Evolutionary conservation across 225 moss, liverwort and hornwort species (phyloP), one percentile per base, ranked within the genome.

Genomic region (Ulota crispa): DNA sequence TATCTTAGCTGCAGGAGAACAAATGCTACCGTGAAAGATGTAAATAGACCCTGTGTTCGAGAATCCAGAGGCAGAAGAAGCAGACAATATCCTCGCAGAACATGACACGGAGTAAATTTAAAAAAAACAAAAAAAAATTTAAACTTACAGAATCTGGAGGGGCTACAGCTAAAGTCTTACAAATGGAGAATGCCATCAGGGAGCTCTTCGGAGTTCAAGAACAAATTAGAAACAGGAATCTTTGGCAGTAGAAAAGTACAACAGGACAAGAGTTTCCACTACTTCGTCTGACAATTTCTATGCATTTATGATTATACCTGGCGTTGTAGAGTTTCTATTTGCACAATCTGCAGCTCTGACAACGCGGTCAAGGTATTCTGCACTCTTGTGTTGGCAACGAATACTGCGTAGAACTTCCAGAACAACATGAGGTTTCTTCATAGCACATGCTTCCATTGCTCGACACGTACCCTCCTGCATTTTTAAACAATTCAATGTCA

Each of bases 391-490:
- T 9, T 83, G 82, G 54, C 68, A 79, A 43, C 84, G 61, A 57
- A 90, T 82, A 68, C 64, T 84, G 10, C 63, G 14, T 5, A 92
- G 80, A 72, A 96, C 80, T 20, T 95, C 93, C 5, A 83, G 6
- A 8, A 93, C 90, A 28, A 93, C 15, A 31, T 77, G n/a, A 18
- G 93, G 88, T 67, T 84, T 93, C 27, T 78, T 86, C 3, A 13
- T 4, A 69, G 92, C 90, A 84, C 94, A 95, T 4, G 83, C 87
- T 71, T 91, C 91, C n/a, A 86, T 77, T 28, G 91, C 96, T 86
- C 57, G 78, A 83, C 89, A 95, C 24, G 90, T 89, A 78, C 93
- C 94, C 42, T 91, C 96, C 93, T 96, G 85, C 85, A 83, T 76
- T 54, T 45, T 24, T 61, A 42, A 8, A 7, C 0, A 1, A 42